phyloP scores from a whole-genome alignment of 257 asterid genomes.

The Solanum bulbocastanum region DNA sequence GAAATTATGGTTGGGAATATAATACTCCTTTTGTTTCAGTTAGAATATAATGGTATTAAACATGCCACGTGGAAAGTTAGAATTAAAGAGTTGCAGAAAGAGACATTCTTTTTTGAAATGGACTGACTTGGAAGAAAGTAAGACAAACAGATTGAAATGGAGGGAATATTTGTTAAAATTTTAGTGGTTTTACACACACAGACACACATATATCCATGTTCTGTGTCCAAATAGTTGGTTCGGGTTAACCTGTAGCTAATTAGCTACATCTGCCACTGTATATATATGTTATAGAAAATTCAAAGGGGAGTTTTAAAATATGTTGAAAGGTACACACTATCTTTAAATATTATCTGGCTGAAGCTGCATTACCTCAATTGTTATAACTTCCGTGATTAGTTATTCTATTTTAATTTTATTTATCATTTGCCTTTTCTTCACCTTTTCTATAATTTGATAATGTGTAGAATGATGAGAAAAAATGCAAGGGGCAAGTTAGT shows the following conservation, averaged over 20 bases:
- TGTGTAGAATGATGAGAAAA: background rate
- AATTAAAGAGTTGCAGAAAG: background rate
- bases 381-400: background rate
- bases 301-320: background rate
- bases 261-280: background rate
- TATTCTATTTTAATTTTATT: background rate
- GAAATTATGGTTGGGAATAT: background rate
- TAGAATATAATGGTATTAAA: background rate
- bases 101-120: background rate
- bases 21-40: background rate
- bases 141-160: background rate
- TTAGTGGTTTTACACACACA: background rate
- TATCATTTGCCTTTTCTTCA: background rate
- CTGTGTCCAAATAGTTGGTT: background rate
- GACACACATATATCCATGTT: background rate
- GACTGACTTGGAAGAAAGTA: background rate
- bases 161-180: background rate
- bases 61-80: background rate
- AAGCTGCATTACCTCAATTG: background rate
- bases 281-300: background rate
- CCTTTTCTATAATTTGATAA: background rate
- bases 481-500: accelerated
- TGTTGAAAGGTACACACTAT: background rate
- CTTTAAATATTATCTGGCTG: background rate
- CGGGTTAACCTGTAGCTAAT: background rate